These are phyloP conservation scores for Knoxdaviesia capensis DNA, from an alignment of 2,329 filamentous ascomycete genomes.

Conservation along the genomic window DNA sequence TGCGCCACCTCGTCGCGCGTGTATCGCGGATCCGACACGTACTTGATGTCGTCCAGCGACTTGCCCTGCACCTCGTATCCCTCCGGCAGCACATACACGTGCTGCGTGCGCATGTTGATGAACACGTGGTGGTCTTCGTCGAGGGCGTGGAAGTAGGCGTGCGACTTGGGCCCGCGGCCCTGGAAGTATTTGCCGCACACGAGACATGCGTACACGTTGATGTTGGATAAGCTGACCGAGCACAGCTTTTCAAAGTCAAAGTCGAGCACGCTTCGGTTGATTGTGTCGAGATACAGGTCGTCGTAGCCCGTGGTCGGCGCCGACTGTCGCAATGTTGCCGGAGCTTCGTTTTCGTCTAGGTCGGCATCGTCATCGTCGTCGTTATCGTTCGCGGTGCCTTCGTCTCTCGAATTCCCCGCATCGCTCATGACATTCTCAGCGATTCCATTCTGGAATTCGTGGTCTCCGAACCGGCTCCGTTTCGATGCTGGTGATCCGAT, in stretches of 20 bases:
- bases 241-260: constrained; percentile 99
- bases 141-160: constrained; percentile 93
- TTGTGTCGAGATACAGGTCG: constrained; percentile 94
- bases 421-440: constrained; percentile 1
- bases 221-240: constrained; percentile 87
- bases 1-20: constrained; percentile 59
- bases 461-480: constrained; percentile 26
- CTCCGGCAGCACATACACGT: constrained; percentile 81
- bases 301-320: constrained; percentile 76
- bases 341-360: constrained; percentile 14
- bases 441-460: constrained; percentile 2
- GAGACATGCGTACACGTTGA: constrained; percentile 95
- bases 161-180: constrained; percentile 78
- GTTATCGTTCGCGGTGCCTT: constrained; percentile 12
- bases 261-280: constrained; percentile 79
- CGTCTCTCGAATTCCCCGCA: constrained; percentile 4
- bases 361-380: constrained; percentile 21
- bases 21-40: constrained; percentile 82
- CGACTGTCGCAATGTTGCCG: constrained; percentile 43
- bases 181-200: constrained; percentile 98
- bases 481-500: constrained; percentile 38
- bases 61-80: constrained; percentile 93
- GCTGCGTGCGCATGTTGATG: constrained; percentile 90
- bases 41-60: constrained; percentile 94
- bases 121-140: constrained; percentile 94